phyloP scores from a whole-genome alignment of 2,329 filamentous ascomycete species.

The Cylindrodendrum hubeiense region DNA sequence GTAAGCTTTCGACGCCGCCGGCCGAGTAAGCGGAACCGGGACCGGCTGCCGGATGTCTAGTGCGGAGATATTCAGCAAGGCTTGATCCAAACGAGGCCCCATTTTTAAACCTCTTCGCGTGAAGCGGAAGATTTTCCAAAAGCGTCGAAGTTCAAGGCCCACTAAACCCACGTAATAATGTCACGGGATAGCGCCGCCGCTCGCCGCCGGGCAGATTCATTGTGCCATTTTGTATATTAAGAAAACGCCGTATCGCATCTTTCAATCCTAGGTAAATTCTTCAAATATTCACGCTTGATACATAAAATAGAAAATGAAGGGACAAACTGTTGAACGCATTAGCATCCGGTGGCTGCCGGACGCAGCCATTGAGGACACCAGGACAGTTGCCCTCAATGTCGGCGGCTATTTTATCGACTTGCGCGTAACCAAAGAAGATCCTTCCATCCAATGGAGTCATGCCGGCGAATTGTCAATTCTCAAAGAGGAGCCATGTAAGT shows the following conservation, averaged over 20 bases:
- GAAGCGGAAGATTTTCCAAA: not conserved
- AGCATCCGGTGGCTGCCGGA: constrained; percentile 42
- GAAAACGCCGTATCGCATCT: not conserved
- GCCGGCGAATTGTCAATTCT: constrained; percentile 35
- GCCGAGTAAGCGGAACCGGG: not conserved
- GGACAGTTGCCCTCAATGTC: constrained; percentile 42
- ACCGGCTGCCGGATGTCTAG: not conserved
- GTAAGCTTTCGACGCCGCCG: not conserved
- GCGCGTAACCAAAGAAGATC: constrained; percentile 19
- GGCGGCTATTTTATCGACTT: constrained; percentile 40
- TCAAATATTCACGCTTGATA: not conserved
- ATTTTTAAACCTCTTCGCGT: not conserved
- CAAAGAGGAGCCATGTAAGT: constrained; percentile 32
- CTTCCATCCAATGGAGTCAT: constrained; percentile 38
- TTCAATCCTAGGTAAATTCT: not conserved
- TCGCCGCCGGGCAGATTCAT: constrained; percentile 10
- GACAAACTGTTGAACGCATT: constrained; percentile 38
- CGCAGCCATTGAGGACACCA: constrained; percentile 37
- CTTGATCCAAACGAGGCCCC: not conserved
- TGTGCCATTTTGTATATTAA: not conserved
- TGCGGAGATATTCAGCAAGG: not conserved
- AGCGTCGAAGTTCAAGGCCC: not conserved
- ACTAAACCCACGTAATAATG: constrained; percentile 11
- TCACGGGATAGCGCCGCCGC: constrained; percentile 1
- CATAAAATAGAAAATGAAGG: constrained; percentile 8